Base-by-base conservation (phyloP, 352 stramenopile genomes). In the Globisporangium nodosum region DNA sequence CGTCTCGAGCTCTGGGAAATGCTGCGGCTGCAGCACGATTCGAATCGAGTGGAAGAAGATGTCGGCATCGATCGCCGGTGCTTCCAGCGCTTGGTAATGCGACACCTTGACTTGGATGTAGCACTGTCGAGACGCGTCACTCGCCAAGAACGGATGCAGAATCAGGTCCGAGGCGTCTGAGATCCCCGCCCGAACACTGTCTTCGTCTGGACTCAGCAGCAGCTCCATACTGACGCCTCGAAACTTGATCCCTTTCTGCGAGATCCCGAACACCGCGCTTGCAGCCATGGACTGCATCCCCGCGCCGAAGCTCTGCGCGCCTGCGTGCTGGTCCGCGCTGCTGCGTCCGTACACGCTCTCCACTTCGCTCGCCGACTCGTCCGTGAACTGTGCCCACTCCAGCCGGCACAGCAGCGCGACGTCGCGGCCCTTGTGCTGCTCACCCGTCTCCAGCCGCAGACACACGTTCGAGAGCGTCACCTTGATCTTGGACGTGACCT, bases 401-500 rank as follows among this genome's bases (percentile, higher is more conserved):
- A 95, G 56, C 45, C 82, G 79, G 46, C 81, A 90, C 37, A 91
- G 61, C 49, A 95, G 49, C 15, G 86, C 81, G 8, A 90, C 74
- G 60, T 90, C 75, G 39, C 78, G 76, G 48, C 66, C 78, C 47
- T 75, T 84, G 43, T 81, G 66, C 20, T 78, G 63, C 33, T 88
- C 74, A 8, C 78, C 70, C 0, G 85, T 90, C 65, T 93, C 84
- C 15, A 95, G 55, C 1, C 81, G 70, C 37, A 93, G 49, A 33
- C 85, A 95, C 54, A 95, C 84, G 62, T 95, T 95, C 20, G 85
- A 89, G 48, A 95, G 52, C 39, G 85, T 95, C 7, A 96, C 71
- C 64, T 96, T 96, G 65, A 96, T 93, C 60, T 94, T 96, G 47
- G 84, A 93, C 56, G 86, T 94, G 13, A 96, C 86, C 46, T 92